phyloP scores from a whole-genome alignment of 306 rosid genomes.

The Cucurbita ficifolia region DNA sequence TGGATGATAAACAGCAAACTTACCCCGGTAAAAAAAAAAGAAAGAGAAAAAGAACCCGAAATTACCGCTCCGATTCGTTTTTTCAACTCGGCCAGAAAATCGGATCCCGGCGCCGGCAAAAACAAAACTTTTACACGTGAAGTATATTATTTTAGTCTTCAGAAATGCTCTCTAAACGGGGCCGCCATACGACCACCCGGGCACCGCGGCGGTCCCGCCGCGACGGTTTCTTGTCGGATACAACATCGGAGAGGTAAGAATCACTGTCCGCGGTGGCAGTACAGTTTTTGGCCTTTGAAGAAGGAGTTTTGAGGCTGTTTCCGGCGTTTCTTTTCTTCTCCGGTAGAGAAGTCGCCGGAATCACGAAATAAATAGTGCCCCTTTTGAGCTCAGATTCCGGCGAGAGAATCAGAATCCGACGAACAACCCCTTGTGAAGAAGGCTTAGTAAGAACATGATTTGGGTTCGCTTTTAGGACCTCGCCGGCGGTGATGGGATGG shows the following conservation, averaged over 20 bases:
- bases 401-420: constrained; percentile 66
- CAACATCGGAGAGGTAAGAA: constrained; percentile 5
- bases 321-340: constrained; percentile 22
- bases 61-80: neutral
- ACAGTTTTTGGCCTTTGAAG: neutral
- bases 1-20: neutral
- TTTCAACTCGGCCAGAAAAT: neutral
- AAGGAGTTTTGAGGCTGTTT: constrained; percentile 12
- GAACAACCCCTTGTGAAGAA: constrained; percentile 70
- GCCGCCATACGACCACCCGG: constrained; percentile 46
- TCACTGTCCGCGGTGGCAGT: neutral
- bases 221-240: constrained; percentile 40
- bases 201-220: constrained; percentile 44
- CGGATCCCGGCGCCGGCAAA: neutral
- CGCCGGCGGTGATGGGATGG: constrained; percentile 71
- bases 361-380: constrained; percentile 84
- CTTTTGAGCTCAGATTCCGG: constrained; percentile 88
- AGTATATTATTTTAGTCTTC: constrained; percentile 28
- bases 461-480: constrained; percentile 72
- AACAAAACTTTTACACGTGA: neutral
- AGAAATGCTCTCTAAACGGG: constrained; percentile 62
- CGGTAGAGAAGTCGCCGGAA: constrained; percentile 56
- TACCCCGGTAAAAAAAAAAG: neutral
- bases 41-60: neutral
- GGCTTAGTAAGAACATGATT: constrained; percentile 79